Base-by-base conservation (phyloP, 768 basidiomycete species). In the Podaxis sp. region DNA sequence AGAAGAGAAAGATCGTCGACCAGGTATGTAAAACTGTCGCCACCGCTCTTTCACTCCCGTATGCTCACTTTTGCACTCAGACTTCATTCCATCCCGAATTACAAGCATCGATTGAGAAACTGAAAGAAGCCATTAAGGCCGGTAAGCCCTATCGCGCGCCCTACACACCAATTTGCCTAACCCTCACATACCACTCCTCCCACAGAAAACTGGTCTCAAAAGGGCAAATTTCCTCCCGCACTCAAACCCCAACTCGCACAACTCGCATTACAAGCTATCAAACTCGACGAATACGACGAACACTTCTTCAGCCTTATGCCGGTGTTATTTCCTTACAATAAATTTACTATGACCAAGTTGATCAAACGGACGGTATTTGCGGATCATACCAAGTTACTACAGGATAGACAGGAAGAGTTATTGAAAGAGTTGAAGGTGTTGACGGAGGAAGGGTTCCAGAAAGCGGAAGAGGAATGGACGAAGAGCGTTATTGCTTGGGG, bases 271-370 rank as follows among this genome's bases (percentile, higher is more conserved):
- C 81, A 87, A 55, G 96, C 96, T 0, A 85, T 96, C 68, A 78
- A 82, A 27, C 80, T 91, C n/a, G 91, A 88, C 72, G 88, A 96
- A 71, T 97, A 96, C 74, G 90, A 93, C 64, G 95, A 96, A 17
- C 85, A 91, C 68, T 96, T 96, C 73, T 98, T 96, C 76, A 88
- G 86, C 68, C 79, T 90, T 19, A 90, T 98, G 86, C 93, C 96
- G 0, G 80, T 76, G 24, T 73, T 96, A 41, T 94, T 98, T 68
- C 94, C 94, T 0, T 98, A 98, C 71, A 99, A 99, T 77, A 88
- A 89, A 66, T 99, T 92, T 72, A 96, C 93, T 0, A 94, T 98
- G 88, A 90, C 83, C 55, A 98, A 97, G 87, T 83, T 98, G 51
- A 91, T 95, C 73, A 94, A 94, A 71, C 86, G 94, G 6, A 91